Evolutionary conservation across 768 basidiomycete genomes (phyloP).

Genomic region (Amanita exitialis): DNA sequence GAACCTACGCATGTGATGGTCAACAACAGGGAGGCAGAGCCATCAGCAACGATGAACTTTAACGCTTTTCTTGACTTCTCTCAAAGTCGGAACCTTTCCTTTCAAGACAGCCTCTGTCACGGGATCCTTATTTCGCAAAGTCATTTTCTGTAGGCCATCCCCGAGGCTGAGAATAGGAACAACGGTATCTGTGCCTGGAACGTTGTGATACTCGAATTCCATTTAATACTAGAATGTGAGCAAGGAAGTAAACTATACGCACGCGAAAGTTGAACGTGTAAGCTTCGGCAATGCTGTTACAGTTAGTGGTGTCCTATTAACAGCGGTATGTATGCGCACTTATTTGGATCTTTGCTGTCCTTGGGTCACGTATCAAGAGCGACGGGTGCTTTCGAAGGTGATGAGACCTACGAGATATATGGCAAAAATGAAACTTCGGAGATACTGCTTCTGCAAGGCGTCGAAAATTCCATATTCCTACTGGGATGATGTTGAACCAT

Average conservation of each 20-base stretch:
- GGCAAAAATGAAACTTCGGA: slow-evolving; percentile 78
- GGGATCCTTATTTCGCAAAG: slow-evolving; percentile 33
- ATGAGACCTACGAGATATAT: slow-evolving; percentile 58
- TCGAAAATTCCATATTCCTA: slow-evolving; percentile 86
- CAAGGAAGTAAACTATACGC: slow-evolving; percentile 6
- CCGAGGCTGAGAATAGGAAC: slow-evolving; percentile 72
- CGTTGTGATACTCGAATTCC: slow-evolving; percentile 47
- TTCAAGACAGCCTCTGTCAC: slow-evolving; percentile 45
- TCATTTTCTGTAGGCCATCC: slow-evolving; percentile 20
- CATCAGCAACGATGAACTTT: slow-evolving; percentile 35
- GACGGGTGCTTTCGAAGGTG: background rate
- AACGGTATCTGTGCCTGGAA: slow-evolving; percentile 47
- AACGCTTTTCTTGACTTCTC: slow-evolving; percentile 74
- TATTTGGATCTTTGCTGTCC: slow-evolving; percentile 81
- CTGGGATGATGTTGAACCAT: background rate
- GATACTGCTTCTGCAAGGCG: slow-evolving; percentile 75
- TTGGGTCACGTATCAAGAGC: slow-evolving; percentile 16
- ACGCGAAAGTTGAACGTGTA: slow-evolving; percentile 85
- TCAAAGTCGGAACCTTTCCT: slow-evolving; percentile 61
- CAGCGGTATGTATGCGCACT: slow-evolving; percentile 30
- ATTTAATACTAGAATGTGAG: background rate
- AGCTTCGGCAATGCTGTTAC: slow-evolving; percentile 67
- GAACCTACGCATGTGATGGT: slow-evolving; percentile 29
- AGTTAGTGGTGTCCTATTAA: background rate
- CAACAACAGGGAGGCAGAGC: background rate